Base-by-base conservation (phyloP, 2,329 filamentous ascomycete genomes). In the Zymoseptoria brevis region DNA sequence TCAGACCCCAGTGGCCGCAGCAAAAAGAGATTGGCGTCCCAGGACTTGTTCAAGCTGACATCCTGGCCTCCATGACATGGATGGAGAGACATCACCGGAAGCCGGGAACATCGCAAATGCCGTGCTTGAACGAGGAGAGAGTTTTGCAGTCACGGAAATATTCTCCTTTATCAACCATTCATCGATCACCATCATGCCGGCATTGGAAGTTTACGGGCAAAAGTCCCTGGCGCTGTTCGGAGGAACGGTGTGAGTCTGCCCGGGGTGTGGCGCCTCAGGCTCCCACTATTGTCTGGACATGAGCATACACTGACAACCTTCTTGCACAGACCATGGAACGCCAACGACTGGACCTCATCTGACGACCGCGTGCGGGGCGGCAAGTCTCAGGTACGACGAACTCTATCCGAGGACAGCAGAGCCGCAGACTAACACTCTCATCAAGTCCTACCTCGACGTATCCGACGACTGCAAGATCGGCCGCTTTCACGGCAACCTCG, bases 311-410 rank as follows among this genome's bases (percentile, higher is more conserved):
- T 41, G 35, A 41, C 1, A 16, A 13, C 26, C 8, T 41, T 16
- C 35, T 41, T 41, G 1, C 13, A 45, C 70, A 87, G 83, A 60
- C 76, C 77, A 21, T 89, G 87, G 86, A 73, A 78, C 21, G 69
- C 78, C 1, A 71, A 75, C 55, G 79, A 83, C 63, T 93, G 88
- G 87, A 85, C 81, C 7, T 77, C 83, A 13, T 86, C 83, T 56
- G 88, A 93, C 72, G 89, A 93, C 73, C 80, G 85, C 29, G 87
- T 93, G n/a, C 84, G 89, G 51, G 88, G 88, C 60, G 89, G 89
- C 55, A 80, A 80, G 60, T 90, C 87, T 49, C 74, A 79, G 69
- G 78, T 80, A 72, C 64, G 49, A 8, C 26, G 26, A 2, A 8
- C 26, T 8, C 26, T 8, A 29, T 8, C 26, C 1, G 26, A 29